These are phyloP conservation scores for Aureobasidium sp. DNA, from an alignment of 2,329 filamentous ascomycete species.

Conservation along the genomic window DNA sequence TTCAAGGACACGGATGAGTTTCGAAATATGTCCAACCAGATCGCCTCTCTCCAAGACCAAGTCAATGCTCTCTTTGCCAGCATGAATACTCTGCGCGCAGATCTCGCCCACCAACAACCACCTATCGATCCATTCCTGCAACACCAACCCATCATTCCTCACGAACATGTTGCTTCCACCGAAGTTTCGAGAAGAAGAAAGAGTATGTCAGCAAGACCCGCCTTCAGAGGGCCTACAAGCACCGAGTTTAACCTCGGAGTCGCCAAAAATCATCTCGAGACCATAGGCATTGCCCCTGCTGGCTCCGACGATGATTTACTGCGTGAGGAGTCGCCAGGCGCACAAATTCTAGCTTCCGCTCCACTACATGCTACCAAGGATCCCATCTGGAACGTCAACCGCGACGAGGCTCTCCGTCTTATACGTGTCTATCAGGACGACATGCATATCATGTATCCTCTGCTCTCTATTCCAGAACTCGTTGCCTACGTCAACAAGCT, in stretches of 20 bases:
- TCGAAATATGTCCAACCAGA: slow-evolving; percentile 68
- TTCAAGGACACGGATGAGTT: slow-evolving; percentile 94
- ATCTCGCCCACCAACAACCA: slow-evolving; percentile 32
- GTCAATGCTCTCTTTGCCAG: slow-evolving; percentile 69
- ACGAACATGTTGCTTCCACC: slow-evolving; percentile 15
- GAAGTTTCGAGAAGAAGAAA: slow-evolving; percentile 10
- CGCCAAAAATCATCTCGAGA: slow-evolving; percentile 77
- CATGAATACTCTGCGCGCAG: slow-evolving; percentile 58
- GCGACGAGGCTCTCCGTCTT: slow-evolving; percentile 72
- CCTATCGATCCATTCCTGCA: slow-evolving; percentile 32
- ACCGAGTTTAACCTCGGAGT: slow-evolving; percentile 79
- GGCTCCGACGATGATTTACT: slow-evolving; percentile 44
- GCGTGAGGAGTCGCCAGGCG: slow-evolving; percentile 41
- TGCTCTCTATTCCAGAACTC: slow-evolving; percentile 66
- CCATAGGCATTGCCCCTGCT: slow-evolving; percentile 70
- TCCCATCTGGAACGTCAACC: slow-evolving; percentile 70
- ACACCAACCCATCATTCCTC: slow-evolving; percentile 6
- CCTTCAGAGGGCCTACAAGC: slow-evolving; percentile 80
- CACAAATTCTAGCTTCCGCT: slow-evolving; percentile 19
- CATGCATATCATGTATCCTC: slow-evolving; percentile 85
- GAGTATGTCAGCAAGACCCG: slow-evolving; percentile 38
- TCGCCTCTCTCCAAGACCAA: slow-evolving; percentile 72
- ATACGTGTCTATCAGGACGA: slow-evolving; percentile 82
- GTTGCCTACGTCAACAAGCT: slow-evolving; percentile 64
- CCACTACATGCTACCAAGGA: slow-evolving; percentile 52